Evolutionary conservation across 2,329 filamentous ascomycete genomes (phyloP), one percentile per base, ranked within the genome.

Genomic region (Pochonia chlamydosporia): DNA sequence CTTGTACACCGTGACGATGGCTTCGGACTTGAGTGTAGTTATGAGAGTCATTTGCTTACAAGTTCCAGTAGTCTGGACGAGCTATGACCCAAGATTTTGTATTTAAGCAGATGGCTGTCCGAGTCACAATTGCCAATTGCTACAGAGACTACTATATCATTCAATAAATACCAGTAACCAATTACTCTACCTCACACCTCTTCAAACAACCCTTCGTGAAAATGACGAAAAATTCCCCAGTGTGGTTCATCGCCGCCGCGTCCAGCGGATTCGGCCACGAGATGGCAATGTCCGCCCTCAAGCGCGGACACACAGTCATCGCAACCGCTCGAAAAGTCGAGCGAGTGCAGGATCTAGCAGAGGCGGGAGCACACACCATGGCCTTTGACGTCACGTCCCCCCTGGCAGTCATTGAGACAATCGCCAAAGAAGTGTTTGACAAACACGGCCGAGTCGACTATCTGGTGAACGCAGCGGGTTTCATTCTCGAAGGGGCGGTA

Each of bases 191-290:
- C n/a, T n/a, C n/a, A n/a, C n/a, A n/a, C n/a, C n/a, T n/a, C n/a
- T n/a, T n/a, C n/a, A n/a, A n/a, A n/a, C n/a, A n/a, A n/a, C n/a
- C n/a, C 13, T 28, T 28, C 13, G 26, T 7, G n/a, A 42, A 30
- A 13, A 54, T 50, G 47, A 41, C 31, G 14, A 44, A 51, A 37
- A 42, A 51, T 41, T 52, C 52, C 3, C 66, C 63, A 39, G 67
- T 75, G 25, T 80, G 77, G 75, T 71, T 81, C 61, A 72, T 80
- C 56, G 72, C 70, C 10, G 76, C 73, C 23, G 68, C 68, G 40
- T 75, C 73, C 20, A 74, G 69, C 16, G 76, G 77, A 43, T 73
- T 80, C 49, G 77, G 77, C 6, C 61, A 63, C 5, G 59, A 64
- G 6, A 70, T 79, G 24, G 69, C 70, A 25, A 56, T 66, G 25